Base-by-base conservation (phyloP, 306 rosid genomes). In the Begonia fuchsioides region DNA sequence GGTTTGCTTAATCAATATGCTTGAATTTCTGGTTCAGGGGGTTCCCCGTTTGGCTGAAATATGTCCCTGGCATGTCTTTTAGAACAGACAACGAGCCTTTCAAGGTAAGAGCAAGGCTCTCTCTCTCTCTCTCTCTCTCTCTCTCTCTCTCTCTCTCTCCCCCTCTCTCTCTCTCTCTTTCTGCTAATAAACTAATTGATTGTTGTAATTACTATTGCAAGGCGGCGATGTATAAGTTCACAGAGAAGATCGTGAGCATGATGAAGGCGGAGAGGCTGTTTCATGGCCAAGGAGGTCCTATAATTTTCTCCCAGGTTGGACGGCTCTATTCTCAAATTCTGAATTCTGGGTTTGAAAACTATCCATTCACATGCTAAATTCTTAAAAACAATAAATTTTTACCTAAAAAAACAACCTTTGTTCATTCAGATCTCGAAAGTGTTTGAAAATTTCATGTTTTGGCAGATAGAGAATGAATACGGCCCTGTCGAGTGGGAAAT, bases 1-100 rank as follows among this genome's bases (percentile, higher is more conserved):
- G 39, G 52, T 66, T 52, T 55, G 53, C 68, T 72, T 51, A 63
- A 78, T 72, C 74, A 72, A 13, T 47, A 20, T 39, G 52, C 52
- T 39, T 70, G 54, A 57, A 68, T 65, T 41, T 35, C 41, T 41
- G 54, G 17, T 56, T 45, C 79, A 92, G 98, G 61, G 98, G 98
- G 51, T 85, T 92, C 55, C 98, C 98, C 54, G 85, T 92, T 59
- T 92, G 98, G 98, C 79, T 92, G 12, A 92, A 92, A 64, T 92
- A 69, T 70, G 78, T 92, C 39, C 94, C 87, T 0, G 96, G 85
- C 32, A 82, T 92, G 26, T 66, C 60, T 47, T 92, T 92, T 62
- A 82, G 98, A 78, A 92, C 96, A 13, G 87, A 92, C 65, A 92
- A 92, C 32, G 81, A 58, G 32, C 96, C 98, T 68, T 92, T 92